phyloP scores from a whole-genome alignment of 305 asterid genomes.

The Fraxinus xanthoxyloides region DNA sequence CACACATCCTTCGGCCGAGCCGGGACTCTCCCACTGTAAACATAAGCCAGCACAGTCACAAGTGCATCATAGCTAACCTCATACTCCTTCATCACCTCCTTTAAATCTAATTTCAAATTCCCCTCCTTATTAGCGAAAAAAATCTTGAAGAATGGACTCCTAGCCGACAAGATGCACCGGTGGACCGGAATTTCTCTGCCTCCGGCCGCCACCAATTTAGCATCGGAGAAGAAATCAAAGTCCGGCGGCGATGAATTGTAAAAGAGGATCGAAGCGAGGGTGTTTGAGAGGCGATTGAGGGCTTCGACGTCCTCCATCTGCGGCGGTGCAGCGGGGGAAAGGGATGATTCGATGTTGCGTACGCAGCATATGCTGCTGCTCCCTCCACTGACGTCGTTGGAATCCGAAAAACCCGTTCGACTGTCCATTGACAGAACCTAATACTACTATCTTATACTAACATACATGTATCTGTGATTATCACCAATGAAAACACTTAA shows the following conservation, averaged over 20 bases:
- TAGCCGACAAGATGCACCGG: constrained; percentile 71
- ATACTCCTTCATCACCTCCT: constrained; percentile 69
- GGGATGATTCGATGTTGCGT: constrained; percentile 30
- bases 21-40: constrained; percentile 71
- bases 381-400: constrained; percentile 60
- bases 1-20: constrained; percentile 56
- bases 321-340: constrained; percentile 22
- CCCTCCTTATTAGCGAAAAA: constrained; percentile 43
- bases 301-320: constrained; percentile 36
- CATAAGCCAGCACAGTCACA: constrained; percentile 59
- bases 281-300: constrained; percentile 58
- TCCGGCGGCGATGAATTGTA: constrained; percentile 48
- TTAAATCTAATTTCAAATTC: constrained; percentile 46
- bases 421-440: constrained; percentile 33
- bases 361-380: constrained; percentile 61
- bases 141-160: constrained; percentile 65
- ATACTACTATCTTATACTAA: not conserved
- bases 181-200: constrained; percentile 78
- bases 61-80: constrained; percentile 69
- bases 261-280: constrained; percentile 61
- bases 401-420: constrained; percentile 51
- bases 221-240: constrained; percentile 74
- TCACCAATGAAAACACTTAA: not conserved
- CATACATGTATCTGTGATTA: constrained; percentile 8
- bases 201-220: constrained; percentile 47